Conservation (phyloP, 768 basidiomycete species). For the Lentinula guzmanii region DNA sequence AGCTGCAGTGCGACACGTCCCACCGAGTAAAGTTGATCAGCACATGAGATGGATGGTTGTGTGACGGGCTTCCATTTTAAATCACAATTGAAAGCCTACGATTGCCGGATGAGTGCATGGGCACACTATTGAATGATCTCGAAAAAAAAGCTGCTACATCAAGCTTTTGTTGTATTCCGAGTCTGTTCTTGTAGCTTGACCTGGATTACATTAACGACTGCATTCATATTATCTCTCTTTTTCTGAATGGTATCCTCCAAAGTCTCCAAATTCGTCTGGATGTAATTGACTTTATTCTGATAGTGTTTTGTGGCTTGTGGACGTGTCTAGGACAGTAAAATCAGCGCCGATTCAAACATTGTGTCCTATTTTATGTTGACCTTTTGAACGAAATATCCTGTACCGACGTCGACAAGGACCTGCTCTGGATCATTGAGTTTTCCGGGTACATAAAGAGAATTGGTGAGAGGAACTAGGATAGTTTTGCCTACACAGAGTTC, state of each 20-base stretch:
- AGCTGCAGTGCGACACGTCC: too few relatives aligned
- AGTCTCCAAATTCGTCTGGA: slow-evolving; percentile 77
- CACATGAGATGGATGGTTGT: too few relatives aligned
- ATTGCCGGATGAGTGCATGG: too few relatives aligned
- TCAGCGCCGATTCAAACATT: background rate
- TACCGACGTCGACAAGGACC: slow-evolving; percentile 93
- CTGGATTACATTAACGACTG: slow-evolving; percentile 70
- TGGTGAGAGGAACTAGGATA: slow-evolving; percentile 88
- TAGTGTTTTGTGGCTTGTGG: slow-evolving; percentile 80
- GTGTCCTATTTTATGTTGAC: slow-evolving; percentile 30
- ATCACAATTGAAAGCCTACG: too few relatives aligned
- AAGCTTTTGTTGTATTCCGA: background rate
- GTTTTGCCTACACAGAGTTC: slow-evolving; percentile 57
- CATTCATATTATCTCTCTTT: slow-evolving; percentile 87
- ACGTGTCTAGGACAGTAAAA: slow-evolving; percentile 51
- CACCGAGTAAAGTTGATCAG: too few relatives aligned
- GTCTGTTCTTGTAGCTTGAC: slow-evolving; percentile 28
- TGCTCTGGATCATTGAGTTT: slow-evolving; percentile 77
- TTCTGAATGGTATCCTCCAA: slow-evolving; percentile 86
- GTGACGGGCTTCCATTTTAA: too few relatives aligned
- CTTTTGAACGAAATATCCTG: slow-evolving; percentile 96
- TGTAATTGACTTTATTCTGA: slow-evolving; percentile 71
- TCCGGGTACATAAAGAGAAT: slow-evolving; percentile 93
- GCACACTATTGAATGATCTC: too few relatives aligned
- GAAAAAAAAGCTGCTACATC: background rate